These are phyloP conservation scores for Solanum piurae DNA, from an alignment of 257 asterid species.

Conservation along the genomic window DNA sequence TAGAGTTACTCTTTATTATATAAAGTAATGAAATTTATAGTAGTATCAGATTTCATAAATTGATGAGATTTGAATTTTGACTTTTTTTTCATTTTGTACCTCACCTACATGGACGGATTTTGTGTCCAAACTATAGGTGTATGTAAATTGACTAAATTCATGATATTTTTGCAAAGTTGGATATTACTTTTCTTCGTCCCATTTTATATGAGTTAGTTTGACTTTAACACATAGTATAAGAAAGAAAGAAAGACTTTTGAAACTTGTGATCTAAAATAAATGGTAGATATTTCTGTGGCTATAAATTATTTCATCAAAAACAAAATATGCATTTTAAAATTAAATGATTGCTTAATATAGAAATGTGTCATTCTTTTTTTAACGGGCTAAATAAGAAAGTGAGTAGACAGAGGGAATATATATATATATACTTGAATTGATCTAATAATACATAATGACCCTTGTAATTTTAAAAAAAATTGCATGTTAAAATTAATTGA, in stretches of 20 bases:
- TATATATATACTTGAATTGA: not conserved
- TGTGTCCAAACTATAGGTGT: not conserved
- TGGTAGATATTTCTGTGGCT: too few relatives aligned
- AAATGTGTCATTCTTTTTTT: too few relatives aligned
- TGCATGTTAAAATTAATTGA: not conserved
- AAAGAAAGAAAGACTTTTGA: too few relatives aligned
- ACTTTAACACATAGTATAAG: too few relatives aligned
- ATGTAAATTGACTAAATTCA: not conserved
- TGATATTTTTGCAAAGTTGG: not conserved
- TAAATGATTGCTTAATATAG: too few relatives aligned
- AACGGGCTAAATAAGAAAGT: too few relatives aligned
- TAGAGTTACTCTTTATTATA: not conserved
- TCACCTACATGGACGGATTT: not conserved
- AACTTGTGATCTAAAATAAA: too few relatives aligned
- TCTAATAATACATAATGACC: not conserved
- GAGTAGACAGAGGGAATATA: too few relatives aligned
- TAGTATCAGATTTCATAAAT: not conserved
- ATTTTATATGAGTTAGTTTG: too few relatives aligned
- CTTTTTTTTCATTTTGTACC: not conserved
- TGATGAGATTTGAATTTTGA: not conserved
- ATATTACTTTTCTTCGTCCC: rapidly evolving
- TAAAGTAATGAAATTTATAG: not conserved
- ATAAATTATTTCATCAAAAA: too few relatives aligned
- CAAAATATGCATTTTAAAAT: too few relatives aligned
- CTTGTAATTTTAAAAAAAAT: not conserved